phyloP scores from a whole-genome alignment of 2,329 filamentous ascomycete species.

The Colletotrichum filicis region DNA sequence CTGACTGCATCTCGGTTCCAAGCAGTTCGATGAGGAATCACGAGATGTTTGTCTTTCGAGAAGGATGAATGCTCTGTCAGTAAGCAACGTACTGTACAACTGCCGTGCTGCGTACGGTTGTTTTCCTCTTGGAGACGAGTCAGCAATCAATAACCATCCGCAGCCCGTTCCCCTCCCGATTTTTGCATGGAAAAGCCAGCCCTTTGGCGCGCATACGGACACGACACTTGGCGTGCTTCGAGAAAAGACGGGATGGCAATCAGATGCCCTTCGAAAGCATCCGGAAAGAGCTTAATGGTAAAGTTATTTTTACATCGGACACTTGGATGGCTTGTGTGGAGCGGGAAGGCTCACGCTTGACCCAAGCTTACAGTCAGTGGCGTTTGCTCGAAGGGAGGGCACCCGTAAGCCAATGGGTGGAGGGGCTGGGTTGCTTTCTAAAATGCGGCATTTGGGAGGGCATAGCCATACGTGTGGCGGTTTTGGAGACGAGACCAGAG shows the following conservation, averaged over 20 bases:
- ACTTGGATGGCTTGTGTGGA: not conserved
- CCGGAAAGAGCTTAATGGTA: not conserved
- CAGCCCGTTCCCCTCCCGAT: not conserved
- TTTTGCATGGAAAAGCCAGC: not conserved
- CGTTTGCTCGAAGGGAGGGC: not conserved
- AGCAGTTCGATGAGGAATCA: not conserved
- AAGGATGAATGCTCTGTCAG: not conserved
- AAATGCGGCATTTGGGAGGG: not conserved
- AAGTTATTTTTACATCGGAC: constrained; percentile 1
- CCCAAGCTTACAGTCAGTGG: not conserved
- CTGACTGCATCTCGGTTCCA: not conserved
- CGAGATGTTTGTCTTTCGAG: not conserved
- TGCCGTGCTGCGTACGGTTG: not conserved
- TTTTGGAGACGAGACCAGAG: not conserved
- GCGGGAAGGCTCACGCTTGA: not conserved
- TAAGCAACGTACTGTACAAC: not conserved
- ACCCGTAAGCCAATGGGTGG: not conserved
- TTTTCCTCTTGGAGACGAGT: not conserved
- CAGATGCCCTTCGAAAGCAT: not conserved
- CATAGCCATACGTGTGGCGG: constrained; percentile 10
- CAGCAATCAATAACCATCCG: not conserved
- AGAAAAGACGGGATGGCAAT: not conserved
- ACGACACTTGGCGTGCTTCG: not conserved
- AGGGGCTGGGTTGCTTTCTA: not conserved
- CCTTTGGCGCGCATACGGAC: not conserved